Conservation (phyloP, 495 filamentous ascomycete species). For the Neurospora sublineolata region DNA sequence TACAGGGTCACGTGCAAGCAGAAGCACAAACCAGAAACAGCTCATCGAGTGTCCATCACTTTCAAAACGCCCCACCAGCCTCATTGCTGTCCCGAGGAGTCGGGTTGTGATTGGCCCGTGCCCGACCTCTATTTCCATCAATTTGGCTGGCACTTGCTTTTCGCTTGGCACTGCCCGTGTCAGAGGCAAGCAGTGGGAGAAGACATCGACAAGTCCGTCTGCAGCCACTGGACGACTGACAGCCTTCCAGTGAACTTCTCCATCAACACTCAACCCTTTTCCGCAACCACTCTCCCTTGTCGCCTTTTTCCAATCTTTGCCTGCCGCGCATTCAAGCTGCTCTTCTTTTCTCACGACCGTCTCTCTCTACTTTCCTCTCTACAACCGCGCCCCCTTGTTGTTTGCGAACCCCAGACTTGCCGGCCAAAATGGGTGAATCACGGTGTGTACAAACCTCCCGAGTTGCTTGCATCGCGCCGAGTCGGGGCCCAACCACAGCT, state of each 20-base stretch:
- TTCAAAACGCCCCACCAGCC: background rate
- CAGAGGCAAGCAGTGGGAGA: background rate
- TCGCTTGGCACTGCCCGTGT: background rate
- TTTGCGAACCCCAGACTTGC: constrained; percentile 3
- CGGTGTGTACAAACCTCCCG: constrained; percentile 12
- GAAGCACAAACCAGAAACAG: background rate
- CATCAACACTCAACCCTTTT: background rate
- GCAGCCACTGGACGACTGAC: background rate
- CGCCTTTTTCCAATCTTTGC: constrained; percentile 5
- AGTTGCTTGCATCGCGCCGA: background rate
- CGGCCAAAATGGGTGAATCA: constrained; percentile 30
- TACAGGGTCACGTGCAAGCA: background rate
- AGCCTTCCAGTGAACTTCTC: background rate
- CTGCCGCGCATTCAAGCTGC: constrained; percentile 3
- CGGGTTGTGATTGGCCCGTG: background rate
- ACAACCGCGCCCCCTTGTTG: constrained; percentile 1
- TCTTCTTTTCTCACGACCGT: constrained; percentile 1
- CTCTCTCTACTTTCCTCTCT: background rate
- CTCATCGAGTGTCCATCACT: background rate
- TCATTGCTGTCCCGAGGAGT: background rate
- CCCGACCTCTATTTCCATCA: background rate
- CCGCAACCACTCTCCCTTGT: background rate
- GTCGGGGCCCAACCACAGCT: background rate
- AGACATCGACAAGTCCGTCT: background rate
- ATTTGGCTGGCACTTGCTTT: background rate